Conservation (phyloP, 2,329 filamentous ascomycete species). For the Diaporthe australafricana region DNA sequence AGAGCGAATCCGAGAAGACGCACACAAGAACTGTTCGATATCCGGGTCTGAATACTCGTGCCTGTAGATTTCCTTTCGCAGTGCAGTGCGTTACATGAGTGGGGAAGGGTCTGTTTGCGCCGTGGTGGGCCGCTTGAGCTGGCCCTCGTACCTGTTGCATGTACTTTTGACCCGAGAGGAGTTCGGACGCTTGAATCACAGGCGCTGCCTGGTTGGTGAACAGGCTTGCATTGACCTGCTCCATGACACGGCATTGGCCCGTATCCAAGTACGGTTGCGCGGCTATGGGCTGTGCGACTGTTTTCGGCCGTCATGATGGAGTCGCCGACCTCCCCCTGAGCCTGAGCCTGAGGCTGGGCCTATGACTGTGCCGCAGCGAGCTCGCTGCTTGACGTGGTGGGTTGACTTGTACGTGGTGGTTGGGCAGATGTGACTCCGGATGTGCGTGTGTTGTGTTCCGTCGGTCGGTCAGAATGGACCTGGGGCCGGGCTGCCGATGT, state of each 20-base stretch:
- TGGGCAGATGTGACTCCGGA: slow-evolving; percentile 8
- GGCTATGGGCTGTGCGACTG: slow-evolving; percentile 21
- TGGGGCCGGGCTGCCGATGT: slow-evolving; percentile 8
- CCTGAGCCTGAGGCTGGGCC: background rate
- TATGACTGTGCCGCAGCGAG: background rate
- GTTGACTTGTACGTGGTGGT: background rate
- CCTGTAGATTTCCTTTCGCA: background rate
- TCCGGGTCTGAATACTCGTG: background rate
- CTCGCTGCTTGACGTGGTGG: background rate
- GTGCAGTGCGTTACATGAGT: background rate
- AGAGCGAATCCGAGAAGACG: slow-evolving; percentile 13
- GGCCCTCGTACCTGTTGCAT: background rate
- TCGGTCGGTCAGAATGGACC: slow-evolving; percentile 2
- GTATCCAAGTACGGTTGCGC: slow-evolving; percentile 20
- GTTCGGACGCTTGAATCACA: slow-evolving; percentile 21
- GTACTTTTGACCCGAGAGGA: background rate
- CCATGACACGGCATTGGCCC: slow-evolving; percentile 14
- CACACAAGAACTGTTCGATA: background rate
- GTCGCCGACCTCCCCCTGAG: slow-evolving; percentile 21
- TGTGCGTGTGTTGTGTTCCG: background rate
- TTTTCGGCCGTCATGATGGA: slow-evolving; percentile 12
- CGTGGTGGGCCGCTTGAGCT: background rate
- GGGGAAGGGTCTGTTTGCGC: background rate
- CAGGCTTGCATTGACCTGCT: slow-evolving; percentile 12
- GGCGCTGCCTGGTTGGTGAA: slow-evolving; percentile 16